phyloP scores from a whole-genome alignment of 495 filamentous ascomycete species.

The Lasiosphaeria ovina region DNA sequence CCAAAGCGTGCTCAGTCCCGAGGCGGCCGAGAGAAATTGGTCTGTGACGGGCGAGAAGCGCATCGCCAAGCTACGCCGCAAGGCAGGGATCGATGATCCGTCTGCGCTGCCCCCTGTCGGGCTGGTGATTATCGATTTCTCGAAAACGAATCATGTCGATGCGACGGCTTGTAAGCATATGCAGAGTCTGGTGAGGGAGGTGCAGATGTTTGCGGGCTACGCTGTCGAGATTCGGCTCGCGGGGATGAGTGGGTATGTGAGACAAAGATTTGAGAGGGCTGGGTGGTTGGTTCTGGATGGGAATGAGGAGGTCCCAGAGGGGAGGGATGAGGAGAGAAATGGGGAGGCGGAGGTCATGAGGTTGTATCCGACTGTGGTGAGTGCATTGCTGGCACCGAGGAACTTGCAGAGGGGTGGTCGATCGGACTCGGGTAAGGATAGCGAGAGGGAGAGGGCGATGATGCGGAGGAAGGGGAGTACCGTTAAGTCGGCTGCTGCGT shows the following conservation, averaged over 20 bases:
- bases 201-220: slow-evolving; percentile 20
- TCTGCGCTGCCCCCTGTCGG: slow-evolving; percentile 17
- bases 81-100: slow-evolving; percentile 18
- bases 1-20: slow-evolving; percentile 18
- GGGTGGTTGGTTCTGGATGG: slow-evolving; percentile 21
- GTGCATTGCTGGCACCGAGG: slow-evolving; percentile 13
- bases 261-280: slow-evolving; percentile 22
- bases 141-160: slow-evolving; percentile 23
- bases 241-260: slow-evolving; percentile 22
- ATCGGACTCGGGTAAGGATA: background rate
- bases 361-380: slow-evolving; percentile 11
- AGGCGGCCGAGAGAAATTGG: slow-evolving; percentile 42
- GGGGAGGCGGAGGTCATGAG: slow-evolving; percentile 9
- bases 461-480: background rate
- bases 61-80: slow-evolving; percentile 18
- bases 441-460: background rate
- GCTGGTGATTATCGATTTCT: slow-evolving; percentile 26
- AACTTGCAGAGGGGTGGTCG: background rate
- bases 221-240: slow-evolving; percentile 22
- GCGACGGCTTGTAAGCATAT: slow-evolving; percentile 24
- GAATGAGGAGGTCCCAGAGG: slow-evolving; percentile 4
- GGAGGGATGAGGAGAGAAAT: background rate
- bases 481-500: background rate
- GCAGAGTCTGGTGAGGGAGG: slow-evolving; percentile 17
- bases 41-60: slow-evolving; percentile 40